phyloP scores from a whole-genome alignment of 148 eudicot species.

The Euryodendron excelsum region DNA sequence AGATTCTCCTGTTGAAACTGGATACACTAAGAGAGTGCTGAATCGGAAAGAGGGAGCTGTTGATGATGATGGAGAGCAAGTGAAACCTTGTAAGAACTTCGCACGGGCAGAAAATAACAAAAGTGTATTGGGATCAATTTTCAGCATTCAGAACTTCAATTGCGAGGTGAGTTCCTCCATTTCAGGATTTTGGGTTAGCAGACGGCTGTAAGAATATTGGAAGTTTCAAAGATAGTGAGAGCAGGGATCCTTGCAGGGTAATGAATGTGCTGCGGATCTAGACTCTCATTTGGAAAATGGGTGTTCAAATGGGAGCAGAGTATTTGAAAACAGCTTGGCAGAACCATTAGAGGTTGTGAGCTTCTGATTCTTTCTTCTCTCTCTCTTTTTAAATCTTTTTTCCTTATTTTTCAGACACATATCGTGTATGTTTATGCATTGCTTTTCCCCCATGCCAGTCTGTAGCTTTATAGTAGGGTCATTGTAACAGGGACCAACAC shows the following conservation, averaged over 20 bases:
- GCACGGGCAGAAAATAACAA: slow-evolving; percentile 19
- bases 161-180: slow-evolving; percentile 57
- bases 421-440: neutral
- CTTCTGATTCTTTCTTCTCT: slow-evolving; percentile 1
- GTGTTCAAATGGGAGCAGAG: slow-evolving; percentile 35
- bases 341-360: slow-evolving; percentile 60
- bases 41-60: slow-evolving; percentile 30
- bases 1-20: slow-evolving; percentile 20
- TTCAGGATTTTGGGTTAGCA: slow-evolving; percentile 44
- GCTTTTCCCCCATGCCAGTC: neutral
- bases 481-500: slow-evolving; percentile 7
- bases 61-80: slow-evolving; percentile 27
- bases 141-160: slow-evolving; percentile 30
- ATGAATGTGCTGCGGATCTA: slow-evolving; percentile 29
- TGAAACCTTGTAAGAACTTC: slow-evolving; percentile 23
- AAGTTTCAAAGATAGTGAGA: slow-evolving; percentile 49
- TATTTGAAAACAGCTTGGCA: slow-evolving; percentile 45
- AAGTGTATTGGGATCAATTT: slow-evolving; percentile 21
- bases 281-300: slow-evolving; percentile 33
- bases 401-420: neutral
- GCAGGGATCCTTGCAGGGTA: slow-evolving; percentile 60
- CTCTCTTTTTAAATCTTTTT: neutral
- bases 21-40: slow-evolving; percentile 25
- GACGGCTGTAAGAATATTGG: slow-evolving; percentile 35
- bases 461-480: slow-evolving; percentile 15